Evolutionary conservation across 306 rosid genomes (phyloP), one percentile per base, ranked within the genome.

Genomic region (Ormosia semicastrata): DNA sequence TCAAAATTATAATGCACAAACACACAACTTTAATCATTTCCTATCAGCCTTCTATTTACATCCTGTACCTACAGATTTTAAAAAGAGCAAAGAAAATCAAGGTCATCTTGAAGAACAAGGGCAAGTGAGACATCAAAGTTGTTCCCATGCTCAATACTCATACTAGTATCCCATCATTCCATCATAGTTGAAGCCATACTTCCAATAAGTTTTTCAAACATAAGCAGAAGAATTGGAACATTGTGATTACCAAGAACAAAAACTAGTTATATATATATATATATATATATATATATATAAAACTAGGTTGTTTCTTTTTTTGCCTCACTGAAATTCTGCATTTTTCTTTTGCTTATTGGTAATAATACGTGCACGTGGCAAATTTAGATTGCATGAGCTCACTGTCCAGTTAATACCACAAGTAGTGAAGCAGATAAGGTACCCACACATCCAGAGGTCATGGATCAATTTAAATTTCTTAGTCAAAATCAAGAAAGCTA

Each of bases 351-450:
- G 44, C 54, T 15, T 74, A 47, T 10, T 65, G 30, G 24, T 33
- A 57, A 66, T 68, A 73, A 33, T 12, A 29, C n/a, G 39, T 47
- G 65, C 71, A 75, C 57, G 24, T 6, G 15, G 39, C 18, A 73
- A 18, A 64, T 53, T 63, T 70, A 75, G 64, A 53, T 54, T 11
- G 52, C 53, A 57, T 2, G 2, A 49, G 17, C 85, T 12, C 47
- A 47, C 50, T 18, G 54, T 56, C 57, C 39, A 75, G 3, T 56
- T 43, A 68, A 66, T 39, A 66, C 36, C 6, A n/a, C 14, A 44
- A 43, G 15, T 50, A 68, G 56, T 69, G 32, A 69, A 57, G 40
- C 34, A 70, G 71, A 58, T 49, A 82, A 47, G 66, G 50, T 69
- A 50, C 34, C 37, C 53, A 44, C 7, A 13, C 54, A 81, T 37